These are phyloP conservation scores for Plectosphaerella sp. DNA, from an alignment of 2,329 filamentous ascomycete species.

Conservation along the genomic window DNA sequence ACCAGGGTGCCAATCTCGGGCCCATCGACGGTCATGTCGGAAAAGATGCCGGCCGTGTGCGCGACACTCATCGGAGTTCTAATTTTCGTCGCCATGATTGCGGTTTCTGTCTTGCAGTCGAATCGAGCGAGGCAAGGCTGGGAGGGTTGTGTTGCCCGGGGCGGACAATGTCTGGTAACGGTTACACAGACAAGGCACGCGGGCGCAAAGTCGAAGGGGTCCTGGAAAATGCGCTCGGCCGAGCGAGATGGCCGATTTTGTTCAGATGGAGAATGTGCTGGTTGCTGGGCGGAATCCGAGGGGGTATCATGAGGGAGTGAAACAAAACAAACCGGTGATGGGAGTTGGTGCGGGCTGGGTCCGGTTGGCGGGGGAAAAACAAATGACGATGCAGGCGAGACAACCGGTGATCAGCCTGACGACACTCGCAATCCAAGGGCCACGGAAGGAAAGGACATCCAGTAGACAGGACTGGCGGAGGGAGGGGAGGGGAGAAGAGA, in stretches of 20 bases:
- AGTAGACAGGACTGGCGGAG: neutral
- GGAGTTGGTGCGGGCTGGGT: neutral
- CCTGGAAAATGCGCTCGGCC: too few species aligned
- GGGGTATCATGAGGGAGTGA: constrained; percentile 4
- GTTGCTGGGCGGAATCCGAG: neutral
- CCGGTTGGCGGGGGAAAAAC: neutral
- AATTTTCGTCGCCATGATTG: neutral
- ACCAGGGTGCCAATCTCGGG: constrained; percentile 92
- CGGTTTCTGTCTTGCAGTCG: neutral
- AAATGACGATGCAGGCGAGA: neutral
- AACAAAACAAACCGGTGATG: constrained; percentile 2
- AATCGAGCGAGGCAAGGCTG: too few species aligned
- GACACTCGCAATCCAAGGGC: neutral
- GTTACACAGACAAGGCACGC: neutral
- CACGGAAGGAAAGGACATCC: neutral
- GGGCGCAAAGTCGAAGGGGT: neutral
- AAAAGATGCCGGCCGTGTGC: constrained; percentile 90
- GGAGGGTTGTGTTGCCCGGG: neutral
- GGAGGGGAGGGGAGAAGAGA: neutral
- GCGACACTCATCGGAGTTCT: constrained; percentile 36
- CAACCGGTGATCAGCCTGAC: neutral
- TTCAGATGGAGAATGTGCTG: neutral
- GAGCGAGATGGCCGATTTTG: neutral
- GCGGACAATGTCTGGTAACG: neutral
- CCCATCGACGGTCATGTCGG: constrained; percentile 89